Conservation (phyloP, 1,139 yeast genomes). For the Saccharomyces hybrid region DNA sequence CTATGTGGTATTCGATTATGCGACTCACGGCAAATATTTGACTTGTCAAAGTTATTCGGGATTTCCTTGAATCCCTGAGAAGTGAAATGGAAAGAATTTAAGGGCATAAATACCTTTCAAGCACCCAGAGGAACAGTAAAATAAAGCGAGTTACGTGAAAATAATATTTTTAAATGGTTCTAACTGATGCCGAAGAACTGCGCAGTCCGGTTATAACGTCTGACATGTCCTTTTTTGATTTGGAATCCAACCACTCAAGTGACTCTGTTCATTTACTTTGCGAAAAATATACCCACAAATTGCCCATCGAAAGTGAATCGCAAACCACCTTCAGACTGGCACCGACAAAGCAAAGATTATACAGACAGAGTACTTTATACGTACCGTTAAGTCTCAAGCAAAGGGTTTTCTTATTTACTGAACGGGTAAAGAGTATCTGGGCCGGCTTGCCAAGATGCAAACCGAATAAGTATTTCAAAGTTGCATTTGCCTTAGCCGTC, state of each 20-base stretch:
- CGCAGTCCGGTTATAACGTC: background rate
- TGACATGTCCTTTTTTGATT: background rate
- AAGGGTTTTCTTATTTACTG: background rate
- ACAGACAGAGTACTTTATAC: background rate
- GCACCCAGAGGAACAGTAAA: background rate
- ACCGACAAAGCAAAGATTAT: background rate
- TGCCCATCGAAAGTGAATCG: background rate
- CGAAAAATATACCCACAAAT: background rate
- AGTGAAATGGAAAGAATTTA: background rate
- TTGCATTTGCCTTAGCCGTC: background rate
- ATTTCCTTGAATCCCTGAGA: background rate
- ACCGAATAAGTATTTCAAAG: background rate
- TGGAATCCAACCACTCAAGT: background rate
- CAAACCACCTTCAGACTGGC: background rate
- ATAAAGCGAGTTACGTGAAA: background rate
- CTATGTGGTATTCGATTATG: background rate
- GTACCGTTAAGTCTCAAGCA: background rate
- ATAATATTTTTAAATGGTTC: background rate
- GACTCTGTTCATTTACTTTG: background rate
- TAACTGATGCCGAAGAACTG: background rate
- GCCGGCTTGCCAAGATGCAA: background rate
- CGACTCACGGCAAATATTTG: background rate
- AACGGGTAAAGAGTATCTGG: background rate
- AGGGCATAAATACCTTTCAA: background rate
- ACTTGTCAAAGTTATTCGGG: background rate